Base-by-base conservation (phyloP, 345 rosid species). In the Erysimum cheiranthoides region DNA sequence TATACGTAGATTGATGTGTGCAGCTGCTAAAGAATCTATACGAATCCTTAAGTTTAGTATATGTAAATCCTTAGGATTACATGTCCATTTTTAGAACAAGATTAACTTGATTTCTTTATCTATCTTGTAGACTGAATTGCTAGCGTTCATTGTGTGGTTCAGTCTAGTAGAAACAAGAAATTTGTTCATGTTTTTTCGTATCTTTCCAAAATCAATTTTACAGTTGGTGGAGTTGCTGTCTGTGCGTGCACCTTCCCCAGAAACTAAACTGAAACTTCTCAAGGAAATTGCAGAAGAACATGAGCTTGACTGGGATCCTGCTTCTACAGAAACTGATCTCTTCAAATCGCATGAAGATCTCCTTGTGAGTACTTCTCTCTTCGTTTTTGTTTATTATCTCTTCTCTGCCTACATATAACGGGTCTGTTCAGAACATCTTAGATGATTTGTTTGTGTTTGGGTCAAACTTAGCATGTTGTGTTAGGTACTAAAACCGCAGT, bases 281-380 rank as follows among this genome's bases (percentile, higher is more conserved):
- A 95, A 89, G 80, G 94, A 90, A 76, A 95, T 95, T 84, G 97
- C 98, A 50, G 94, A 90, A 86, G 99, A 90, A 83, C 94, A 92
- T 80, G 86, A 83, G 65, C 72, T 95, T 75, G 97, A 89, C 66
- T 95, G 99, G 99, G 97, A 95, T 78, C 94, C 99, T 63, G 82
- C 89, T 76, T 80, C 86, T 68, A 87, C 96, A 39, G 97, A 95
- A 84, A 74, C 93, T 11, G 94, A 89, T 83, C 87, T 90, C 70
- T 86, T 82, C 70, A 95, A 89, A 83, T 82, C 87, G 16, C 93
- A 88, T 71, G 97, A 90, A 78, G 98, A 95, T 87, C 82, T 95
- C 58, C 84, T 95, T 85, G 99, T 92, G 70, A 84, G 90, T 75
- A 75, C 61, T 21, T 60, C 39, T 66, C 12, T 56, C 66, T 36